Percentiles rank a stretch among this genome's conserved stretches.
These are phyloP conservation scores for Botrytis sinoallii DNA, from an alignment of 2,329 filamentous ascomycete species.

Conservation along the genomic window DNA sequence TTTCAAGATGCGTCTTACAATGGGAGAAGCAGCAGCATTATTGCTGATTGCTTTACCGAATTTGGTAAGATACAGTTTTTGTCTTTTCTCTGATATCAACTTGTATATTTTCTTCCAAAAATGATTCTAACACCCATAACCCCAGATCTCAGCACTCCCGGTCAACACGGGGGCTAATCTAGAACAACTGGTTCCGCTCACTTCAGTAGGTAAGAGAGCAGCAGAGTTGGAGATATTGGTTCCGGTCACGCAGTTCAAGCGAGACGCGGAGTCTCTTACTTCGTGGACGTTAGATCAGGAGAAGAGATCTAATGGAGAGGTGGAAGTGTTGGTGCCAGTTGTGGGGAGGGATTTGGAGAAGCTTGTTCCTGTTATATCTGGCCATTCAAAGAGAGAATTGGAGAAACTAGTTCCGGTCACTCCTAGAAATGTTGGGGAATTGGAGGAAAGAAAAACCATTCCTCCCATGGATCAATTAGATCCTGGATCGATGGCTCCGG, in stretches of 20 bases:
- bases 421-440: not conserved
- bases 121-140: not conserved
- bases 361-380: not conserved
- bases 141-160: not conserved
- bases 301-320: not conserved
- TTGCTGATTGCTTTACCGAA: constrained; percentile 4
- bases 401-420: not conserved
- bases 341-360: not conserved
- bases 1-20: constrained; percentile 8
- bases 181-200: not conserved
- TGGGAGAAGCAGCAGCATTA: not conserved
- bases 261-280: not conserved
- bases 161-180: not conserved
- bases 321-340: not conserved
- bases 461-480: not conserved
- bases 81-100: not conserved
- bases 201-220: not conserved
- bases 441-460: not conserved
- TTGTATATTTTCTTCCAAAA: not conserved
- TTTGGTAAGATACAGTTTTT: not conserved
- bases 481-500: not conserved
- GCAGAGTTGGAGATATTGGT: not conserved
- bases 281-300: no score
- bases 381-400: not conserved
- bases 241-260: not conserved